Percentiles rank a stretch among this genome's conserved stretches.
These are phyloP conservation scores for Geum urbanum DNA, from an alignment of 306 rosid species.

Conservation along the genomic window DNA sequence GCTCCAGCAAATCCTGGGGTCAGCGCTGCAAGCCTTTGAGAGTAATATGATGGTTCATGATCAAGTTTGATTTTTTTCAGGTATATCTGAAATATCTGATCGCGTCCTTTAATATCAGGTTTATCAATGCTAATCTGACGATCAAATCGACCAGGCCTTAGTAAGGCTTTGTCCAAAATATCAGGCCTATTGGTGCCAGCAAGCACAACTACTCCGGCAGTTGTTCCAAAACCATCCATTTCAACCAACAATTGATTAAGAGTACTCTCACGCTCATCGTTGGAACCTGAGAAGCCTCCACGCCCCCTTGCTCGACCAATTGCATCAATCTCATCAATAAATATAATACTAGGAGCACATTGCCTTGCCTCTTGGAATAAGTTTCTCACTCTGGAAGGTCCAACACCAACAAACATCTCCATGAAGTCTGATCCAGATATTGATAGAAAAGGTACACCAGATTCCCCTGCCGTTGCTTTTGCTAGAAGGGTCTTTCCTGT, in stretches of 20 bases:
- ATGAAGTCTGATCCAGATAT: constrained; percentile 91
- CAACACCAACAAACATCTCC: constrained; percentile 99
- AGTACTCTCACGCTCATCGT: constrained; percentile 97
- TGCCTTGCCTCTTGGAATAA: constrained; percentile 95
- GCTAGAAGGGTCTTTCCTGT: constrained; percentile 98
- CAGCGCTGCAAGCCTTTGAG: constrained; percentile 91
- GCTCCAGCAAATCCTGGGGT: constrained; percentile 99
- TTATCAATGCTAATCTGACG: constrained; percentile 74
- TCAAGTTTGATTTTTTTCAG: constrained; percentile 82
- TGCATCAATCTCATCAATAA: constrained; percentile 97
- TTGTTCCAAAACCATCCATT: constrained; percentile 97
- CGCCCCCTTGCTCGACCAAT: constrained; percentile 98
- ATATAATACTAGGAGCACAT: constrained; percentile 90
- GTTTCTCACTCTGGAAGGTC: constrained; percentile 94
- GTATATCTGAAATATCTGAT: constrained; percentile 84
- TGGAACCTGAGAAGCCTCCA: constrained; percentile 80
- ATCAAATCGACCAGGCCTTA: constrained; percentile 95
- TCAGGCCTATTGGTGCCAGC: constrained; percentile 99
- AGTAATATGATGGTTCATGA: constrained; percentile 72
- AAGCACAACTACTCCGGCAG: constrained; percentile 92
- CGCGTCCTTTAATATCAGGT: constrained; percentile 89
- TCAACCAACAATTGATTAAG: constrained; percentile 93
- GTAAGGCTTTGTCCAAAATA: constrained; percentile 85
- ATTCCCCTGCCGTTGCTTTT: constrained; percentile 97
- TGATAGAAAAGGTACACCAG: constrained; percentile 92